Evolutionary conservation across 2,329 filamentous ascomycete species (phyloP), one percentile per base, ranked within the genome.

Genomic region (Sclerotinia minor): DNA sequence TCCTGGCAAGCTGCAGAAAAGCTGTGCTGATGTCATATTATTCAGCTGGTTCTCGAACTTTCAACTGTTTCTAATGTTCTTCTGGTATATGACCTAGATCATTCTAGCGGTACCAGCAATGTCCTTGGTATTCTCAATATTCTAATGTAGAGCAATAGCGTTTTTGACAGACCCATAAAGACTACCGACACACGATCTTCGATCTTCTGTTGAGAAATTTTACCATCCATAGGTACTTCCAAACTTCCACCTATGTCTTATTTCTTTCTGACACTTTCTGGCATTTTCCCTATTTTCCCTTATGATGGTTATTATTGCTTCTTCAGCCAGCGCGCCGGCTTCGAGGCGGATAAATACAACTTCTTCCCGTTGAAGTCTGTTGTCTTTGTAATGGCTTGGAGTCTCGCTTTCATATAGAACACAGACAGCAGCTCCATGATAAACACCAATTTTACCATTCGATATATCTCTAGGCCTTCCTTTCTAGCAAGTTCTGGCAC

Each of bases 401-500:
- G 81, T 83, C 15, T 80, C 83, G 72, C 83, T 82, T 0, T 83
- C 83, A 68, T 80, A 82, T 2, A 85, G 71, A 11, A 85, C 70
- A 0, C 81, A 83, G 5, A 84, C 79, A 0, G 83, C 83, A n/a
- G 78, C 80, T 6, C 82, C 83, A 70, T 86, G 83, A 69, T 82
- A 86, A 26, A 85, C 82, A 65, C 82, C 84, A 71, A 86, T 86
- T 58, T 86, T 86, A 3, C 77, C 81, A 72, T 84, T 81, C 1
- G 86, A 75, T 0, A 83, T 83, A 63, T 83, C 81, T 65, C 78
- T 78, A 0, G 84, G 84, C 8, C 76, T 13, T 77, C 80, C 74
- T 85, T 84, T 1, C 81, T 82, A 0, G 83, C 85, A 35, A 86
- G 76, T 59, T 85, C 80, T 4, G 86, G 72, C 1, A 85, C 83